phyloP scores from a whole-genome alignment of 495 filamentous ascomycete genomes.

The Saxophila tyrrhenica region DNA sequence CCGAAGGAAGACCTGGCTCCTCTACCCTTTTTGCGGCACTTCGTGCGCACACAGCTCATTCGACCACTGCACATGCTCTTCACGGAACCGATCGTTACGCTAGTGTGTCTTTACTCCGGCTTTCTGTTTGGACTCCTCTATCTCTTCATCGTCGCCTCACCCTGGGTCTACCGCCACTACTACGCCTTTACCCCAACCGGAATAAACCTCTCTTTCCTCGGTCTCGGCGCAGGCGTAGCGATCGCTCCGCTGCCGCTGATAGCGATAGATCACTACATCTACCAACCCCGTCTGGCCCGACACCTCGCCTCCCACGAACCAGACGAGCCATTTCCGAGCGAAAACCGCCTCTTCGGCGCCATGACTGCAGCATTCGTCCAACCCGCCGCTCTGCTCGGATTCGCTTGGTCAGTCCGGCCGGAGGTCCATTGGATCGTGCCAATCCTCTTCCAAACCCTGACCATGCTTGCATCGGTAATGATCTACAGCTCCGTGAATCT shows the following conservation, averaged over 20 bases:
- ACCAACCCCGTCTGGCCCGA: conserved; percentile 17
- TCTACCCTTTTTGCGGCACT: conserved; percentile 16
- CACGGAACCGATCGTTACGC: conserved; percentile 25
- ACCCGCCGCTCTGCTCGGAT: conserved; percentile 31
- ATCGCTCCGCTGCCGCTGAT: conserved; percentile 15
- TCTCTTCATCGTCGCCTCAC: conserved; percentile 20
- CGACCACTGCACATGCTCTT: conserved; percentile 25
- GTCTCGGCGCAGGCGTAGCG: conserved; percentile 16
- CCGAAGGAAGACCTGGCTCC: conserved; percentile 17
- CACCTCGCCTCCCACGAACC: conserved; percentile 2
- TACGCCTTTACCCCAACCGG: conserved; percentile 20
- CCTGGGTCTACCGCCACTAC: conserved; percentile 17
- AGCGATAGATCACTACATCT: conserved; percentile 12
- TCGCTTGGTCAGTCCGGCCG: conserved; percentile 36
- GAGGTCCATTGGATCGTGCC: conserved; percentile 41
- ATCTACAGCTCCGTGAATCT: conserved; percentile 17
- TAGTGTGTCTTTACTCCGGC: conserved; percentile 20
- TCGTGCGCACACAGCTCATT: conserved; percentile 18
- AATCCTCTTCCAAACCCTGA: conserved; percentile 38
- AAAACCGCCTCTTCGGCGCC: conserved; percentile 19
- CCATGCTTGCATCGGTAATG: conserved; percentile 5
- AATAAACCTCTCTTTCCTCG: conserved; percentile 23
- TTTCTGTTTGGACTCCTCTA: conserved; percentile 26
- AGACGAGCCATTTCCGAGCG: conserved; percentile 18
- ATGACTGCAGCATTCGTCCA: conserved; percentile 20